Base-by-base conservation (phyloP, 345 rosid genomes). In the Microthlaspi erraticum region DNA sequence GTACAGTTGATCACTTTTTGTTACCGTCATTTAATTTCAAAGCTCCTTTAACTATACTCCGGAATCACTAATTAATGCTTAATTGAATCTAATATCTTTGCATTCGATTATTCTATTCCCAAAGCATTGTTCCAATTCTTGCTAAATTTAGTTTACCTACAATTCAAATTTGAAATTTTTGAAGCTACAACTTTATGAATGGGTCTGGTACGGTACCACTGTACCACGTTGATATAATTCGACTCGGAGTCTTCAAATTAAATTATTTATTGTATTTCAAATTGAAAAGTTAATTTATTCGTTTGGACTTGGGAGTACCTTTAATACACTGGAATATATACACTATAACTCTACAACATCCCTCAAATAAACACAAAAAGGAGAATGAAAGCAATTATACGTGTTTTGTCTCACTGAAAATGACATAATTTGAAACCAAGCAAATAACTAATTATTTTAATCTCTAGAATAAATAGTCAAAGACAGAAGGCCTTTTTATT, bases 351-450 rank as follows among this genome's bases (percentile, higher is more conserved):
- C 17, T 71, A 44, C 32, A 31, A 18, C 34, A 43, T 71, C n/a
- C 29, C 7, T 43, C 31, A 53, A 33, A 10, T 62, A 72, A 63
- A 62, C 33, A 53, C 70, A 63, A 63, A 71, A 63, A 39, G 53
- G 29, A 60, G 61, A 32, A 71, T 60, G 48, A 63, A 63, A 53
- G 46, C 31, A 71, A 71, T 10, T 43, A 17, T 54, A 53, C 29
- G 34, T 43, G 23, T 19, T 34, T 63, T 53, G 76, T 54, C 64
- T 44, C 46, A 23, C 44, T 34, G 62, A 62, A 43, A 61, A 62
- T 4, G 63, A 72, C 76, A 56, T 2, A 32, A 23, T 29, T 64
- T 65, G 66, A 73, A 73, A 73, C 71, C 57, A 73, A 56, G 13
- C 60, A 64, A 56, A 9, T 37, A 56, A 45, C 17, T 46, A 14